These are phyloP conservation scores for Telopea speciosissima DNA, from an alignment of 177 flowering plant species.

Conservation along the genomic window DNA sequence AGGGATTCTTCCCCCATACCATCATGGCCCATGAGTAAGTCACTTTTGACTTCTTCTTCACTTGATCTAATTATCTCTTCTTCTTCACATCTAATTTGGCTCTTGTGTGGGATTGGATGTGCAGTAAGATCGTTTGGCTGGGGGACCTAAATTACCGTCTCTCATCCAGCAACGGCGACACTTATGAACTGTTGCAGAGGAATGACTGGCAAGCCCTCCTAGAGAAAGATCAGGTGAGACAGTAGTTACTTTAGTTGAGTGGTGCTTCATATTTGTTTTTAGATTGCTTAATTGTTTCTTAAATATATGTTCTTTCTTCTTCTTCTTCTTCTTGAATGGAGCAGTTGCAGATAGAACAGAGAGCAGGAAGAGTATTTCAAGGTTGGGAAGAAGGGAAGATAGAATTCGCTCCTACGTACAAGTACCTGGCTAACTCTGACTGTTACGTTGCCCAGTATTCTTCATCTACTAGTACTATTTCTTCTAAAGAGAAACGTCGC, in stretches of 20 bases:
- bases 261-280: neutral
- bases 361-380: slow-evolving; percentile 65
- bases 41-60: neutral
- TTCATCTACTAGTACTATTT: neutral
- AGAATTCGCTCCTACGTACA: slow-evolving; percentile 82
- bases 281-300: no score
- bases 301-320: neutral
- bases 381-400: slow-evolving; percentile 91
- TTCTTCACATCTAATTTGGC: no score
- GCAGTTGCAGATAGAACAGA: slow-evolving; percentile 71
- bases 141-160: slow-evolving; percentile 88
- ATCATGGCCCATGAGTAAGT: slow-evolving; percentile 80
- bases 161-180: slow-evolving; percentile 33
- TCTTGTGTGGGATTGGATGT: neutral
- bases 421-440: slow-evolving; percentile 63
- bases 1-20: slow-evolving; percentile 33
- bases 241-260: neutral
- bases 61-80: neutral
- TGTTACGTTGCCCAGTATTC: slow-evolving; percentile 46
- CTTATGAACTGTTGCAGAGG: slow-evolving; percentile 39
- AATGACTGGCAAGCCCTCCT: slow-evolving; percentile 75
- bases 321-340: neutral
- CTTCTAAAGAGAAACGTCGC: slow-evolving; percentile 54
- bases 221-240: slow-evolving; percentile 69
- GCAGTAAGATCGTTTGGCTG: slow-evolving; percentile 76